Percentiles rank a stretch among this genome's conserved stretches.
These are phyloP conservation scores for Aspergillus udagawae DNA, from an alignment of 2,329 filamentous ascomycete species.

Conservation along the genomic window DNA sequence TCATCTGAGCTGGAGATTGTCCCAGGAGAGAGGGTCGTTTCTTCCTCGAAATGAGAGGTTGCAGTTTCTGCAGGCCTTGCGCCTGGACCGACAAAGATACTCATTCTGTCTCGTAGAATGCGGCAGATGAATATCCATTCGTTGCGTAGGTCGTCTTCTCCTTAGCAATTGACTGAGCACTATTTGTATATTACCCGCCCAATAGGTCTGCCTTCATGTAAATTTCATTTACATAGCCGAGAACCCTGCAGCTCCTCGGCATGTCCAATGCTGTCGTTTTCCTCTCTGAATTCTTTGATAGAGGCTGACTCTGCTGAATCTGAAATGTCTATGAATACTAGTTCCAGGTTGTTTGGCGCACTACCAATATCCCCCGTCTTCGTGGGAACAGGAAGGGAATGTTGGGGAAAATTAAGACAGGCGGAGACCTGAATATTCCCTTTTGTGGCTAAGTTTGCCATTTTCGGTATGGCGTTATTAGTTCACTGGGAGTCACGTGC, in stretches of 20 bases:
- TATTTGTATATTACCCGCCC: background rate
- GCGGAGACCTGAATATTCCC: too few relatives aligned
- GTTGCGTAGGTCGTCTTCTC: background rate
- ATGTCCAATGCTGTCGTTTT: background rate
- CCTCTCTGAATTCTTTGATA: too few relatives aligned
- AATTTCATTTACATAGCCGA: background rate
- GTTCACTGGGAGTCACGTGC: too few relatives aligned
- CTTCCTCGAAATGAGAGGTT: conserved; percentile 12
- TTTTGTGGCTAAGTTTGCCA: too few relatives aligned
- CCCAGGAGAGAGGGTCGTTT: conserved; percentile 20
- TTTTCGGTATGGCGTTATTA: too few relatives aligned
- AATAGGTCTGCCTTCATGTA: background rate
- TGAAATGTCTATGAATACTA: too few relatives aligned
- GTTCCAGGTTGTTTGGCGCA: too few relatives aligned
- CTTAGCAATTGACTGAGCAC: background rate
- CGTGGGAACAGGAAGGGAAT: too few relatives aligned
- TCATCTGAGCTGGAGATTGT: conserved; percentile 24
- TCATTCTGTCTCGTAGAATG: background rate
- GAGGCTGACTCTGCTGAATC: too few relatives aligned
- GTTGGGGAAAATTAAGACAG: too few relatives aligned
- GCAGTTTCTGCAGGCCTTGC: background rate
- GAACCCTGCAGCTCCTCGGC: too few relatives aligned
- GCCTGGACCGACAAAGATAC: background rate
- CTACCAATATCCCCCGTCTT: too few relatives aligned
- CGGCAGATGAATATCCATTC: background rate